phyloP scores from a whole-genome alignment of 2,329 filamentous ascomycete species.

The Cryphonectria nitschkei region DNA sequence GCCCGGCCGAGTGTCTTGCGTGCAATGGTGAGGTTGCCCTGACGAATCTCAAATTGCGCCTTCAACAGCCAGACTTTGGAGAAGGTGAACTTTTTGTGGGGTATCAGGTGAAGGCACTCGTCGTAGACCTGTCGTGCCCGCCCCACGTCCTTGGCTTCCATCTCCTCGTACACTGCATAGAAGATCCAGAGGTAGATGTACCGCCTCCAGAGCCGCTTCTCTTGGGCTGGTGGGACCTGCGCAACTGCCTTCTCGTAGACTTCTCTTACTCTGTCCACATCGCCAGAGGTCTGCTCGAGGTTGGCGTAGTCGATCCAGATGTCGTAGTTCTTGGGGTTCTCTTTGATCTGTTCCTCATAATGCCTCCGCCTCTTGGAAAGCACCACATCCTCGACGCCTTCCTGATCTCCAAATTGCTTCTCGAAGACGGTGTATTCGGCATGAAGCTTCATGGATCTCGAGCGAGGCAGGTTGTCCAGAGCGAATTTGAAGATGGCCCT shows the following conservation, averaged over 20 bases:
- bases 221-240: slow-evolving; percentile 90
- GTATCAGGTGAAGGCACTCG: slow-evolving; percentile 83
- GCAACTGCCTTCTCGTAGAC: slow-evolving; percentile 95
- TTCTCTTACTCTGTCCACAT: slow-evolving; percentile 83
- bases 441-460: slow-evolving; percentile 81
- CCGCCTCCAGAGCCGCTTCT: slow-evolving; percentile 95
- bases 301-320: slow-evolving; percentile 95
- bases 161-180: slow-evolving; percentile 94
- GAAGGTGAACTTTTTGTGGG: slow-evolving; percentile 97
- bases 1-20: slow-evolving; percentile 88
- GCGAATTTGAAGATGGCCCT: slow-evolving; percentile 97
- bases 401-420: slow-evolving; percentile 93
- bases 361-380: slow-evolving; percentile 90
- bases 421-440: slow-evolving; percentile 97
- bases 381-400: slow-evolving; percentile 94
- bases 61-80: slow-evolving; percentile 95
- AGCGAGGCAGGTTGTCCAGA: slow-evolving; percentile 86
- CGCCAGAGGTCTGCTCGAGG: slow-evolving; percentile 83
- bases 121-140: slow-evolving; percentile 89
- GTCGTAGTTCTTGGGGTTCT: slow-evolving; percentile 96
- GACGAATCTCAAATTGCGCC: slow-evolving; percentile 90
- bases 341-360: slow-evolving; percentile 92
- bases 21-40: slow-evolving; percentile 77
- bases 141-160: slow-evolving; percentile 76
- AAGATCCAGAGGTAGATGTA: slow-evolving; percentile 99